phyloP scores from a whole-genome alignment of 2,329 filamentous ascomycete species.

The Elsinoe arachidis region DNA sequence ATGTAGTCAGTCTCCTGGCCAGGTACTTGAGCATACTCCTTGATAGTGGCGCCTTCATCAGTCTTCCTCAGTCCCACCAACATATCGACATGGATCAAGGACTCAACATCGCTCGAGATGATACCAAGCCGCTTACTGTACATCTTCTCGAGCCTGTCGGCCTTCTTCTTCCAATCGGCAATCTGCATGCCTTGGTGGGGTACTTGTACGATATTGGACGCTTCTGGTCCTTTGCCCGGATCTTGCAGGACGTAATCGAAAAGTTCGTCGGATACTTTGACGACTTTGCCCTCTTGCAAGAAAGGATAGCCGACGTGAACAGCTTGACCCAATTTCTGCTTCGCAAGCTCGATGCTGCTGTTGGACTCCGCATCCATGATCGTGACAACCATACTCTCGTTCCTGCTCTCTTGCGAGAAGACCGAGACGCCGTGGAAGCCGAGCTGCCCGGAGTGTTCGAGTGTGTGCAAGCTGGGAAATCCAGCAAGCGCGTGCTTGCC shows the following conservation, averaged over 20 bases:
- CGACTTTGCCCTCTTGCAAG: slow-evolving; percentile 83
- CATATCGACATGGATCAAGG: slow-evolving; percentile 85
- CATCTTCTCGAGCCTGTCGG: slow-evolving; percentile 70
- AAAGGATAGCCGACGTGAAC: slow-evolving; percentile 94
- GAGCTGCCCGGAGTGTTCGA: slow-evolving; percentile 73
- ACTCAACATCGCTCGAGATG: slow-evolving; percentile 77
- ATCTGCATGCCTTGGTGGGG: slow-evolving; percentile 71
- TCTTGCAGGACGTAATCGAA: slow-evolving; percentile 74
- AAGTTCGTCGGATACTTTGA: slow-evolving; percentile 82
- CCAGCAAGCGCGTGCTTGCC: slow-evolving; percentile 79
- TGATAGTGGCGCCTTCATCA: slow-evolving; percentile 80
- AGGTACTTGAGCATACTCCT: slow-evolving; percentile 80
- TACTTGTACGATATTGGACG: slow-evolving; percentile 51
- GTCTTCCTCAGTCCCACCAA: slow-evolving; percentile 85
- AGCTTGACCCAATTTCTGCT: slow-evolving; percentile 69
- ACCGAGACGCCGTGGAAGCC: slow-evolving; percentile 87
- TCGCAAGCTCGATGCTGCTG: slow-evolving; percentile 62
- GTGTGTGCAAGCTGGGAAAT: slow-evolving; percentile 80
- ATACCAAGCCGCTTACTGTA: slow-evolving; percentile 90
- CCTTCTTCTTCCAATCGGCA: slow-evolving; percentile 74
- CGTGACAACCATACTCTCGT: slow-evolving; percentile 91
- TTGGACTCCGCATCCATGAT: slow-evolving; percentile 65
- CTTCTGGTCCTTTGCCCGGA: slow-evolving; percentile 29
- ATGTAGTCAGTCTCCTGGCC: slow-evolving; percentile 85
- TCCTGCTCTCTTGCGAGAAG: slow-evolving; percentile 90